Evolutionary conservation across 371 early-diverging fungal genomes (phyloP).

Genomic region (Syncephalastrum contaminatum): DNA sequence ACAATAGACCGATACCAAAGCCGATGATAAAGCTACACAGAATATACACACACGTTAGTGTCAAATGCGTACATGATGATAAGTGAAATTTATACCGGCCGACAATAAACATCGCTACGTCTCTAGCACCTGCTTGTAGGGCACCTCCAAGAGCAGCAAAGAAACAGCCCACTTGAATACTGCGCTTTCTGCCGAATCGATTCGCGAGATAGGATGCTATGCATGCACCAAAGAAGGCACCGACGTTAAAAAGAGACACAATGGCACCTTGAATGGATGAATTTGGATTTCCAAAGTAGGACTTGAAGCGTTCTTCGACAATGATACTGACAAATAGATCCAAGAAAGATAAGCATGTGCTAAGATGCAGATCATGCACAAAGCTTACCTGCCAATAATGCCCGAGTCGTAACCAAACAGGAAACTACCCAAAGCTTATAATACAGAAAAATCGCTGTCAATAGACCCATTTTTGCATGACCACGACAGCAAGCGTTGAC

Average conservation of each 20-base stretch:
- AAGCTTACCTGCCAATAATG: conserved; percentile 12
- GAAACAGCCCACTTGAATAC: conserved; percentile 28
- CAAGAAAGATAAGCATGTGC: background rate
- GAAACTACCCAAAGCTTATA: conserved; percentile 36
- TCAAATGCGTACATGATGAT: too few relatives aligned
- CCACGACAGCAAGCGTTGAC: too few relatives aligned
- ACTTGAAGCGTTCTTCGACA: conserved; percentile 25
- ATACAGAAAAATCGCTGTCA: conserved; percentile 13
- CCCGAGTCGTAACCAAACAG: conserved; percentile 50
- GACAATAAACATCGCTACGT: conserved; percentile 28
- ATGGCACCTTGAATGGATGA: conserved; percentile 25
- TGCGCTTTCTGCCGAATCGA: conserved; percentile 22
- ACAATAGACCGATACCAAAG: conserved; percentile 41
- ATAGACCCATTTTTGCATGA: too few relatives aligned
- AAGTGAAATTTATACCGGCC: conserved; percentile 16
- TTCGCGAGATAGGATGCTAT: conserved; percentile 13
- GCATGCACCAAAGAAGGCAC: conserved; percentile 24
- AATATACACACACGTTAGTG: background rate
- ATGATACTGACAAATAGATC: conserved; percentile 22
- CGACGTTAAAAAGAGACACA: conserved; percentile 25
- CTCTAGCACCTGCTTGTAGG: conserved; percentile 25
- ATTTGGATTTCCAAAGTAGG: conserved; percentile 25
- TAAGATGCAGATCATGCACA: too few relatives aligned
- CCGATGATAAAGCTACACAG: conserved; percentile 33
- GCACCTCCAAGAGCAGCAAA: conserved; percentile 25